Percentiles rank a stretch among this genome's conserved stretches.
Evolutionary conservation across 1,284 basidiomycete genomes (phyloP).

Genomic region (Xerocomus cyaneibrunnescens): DNA sequence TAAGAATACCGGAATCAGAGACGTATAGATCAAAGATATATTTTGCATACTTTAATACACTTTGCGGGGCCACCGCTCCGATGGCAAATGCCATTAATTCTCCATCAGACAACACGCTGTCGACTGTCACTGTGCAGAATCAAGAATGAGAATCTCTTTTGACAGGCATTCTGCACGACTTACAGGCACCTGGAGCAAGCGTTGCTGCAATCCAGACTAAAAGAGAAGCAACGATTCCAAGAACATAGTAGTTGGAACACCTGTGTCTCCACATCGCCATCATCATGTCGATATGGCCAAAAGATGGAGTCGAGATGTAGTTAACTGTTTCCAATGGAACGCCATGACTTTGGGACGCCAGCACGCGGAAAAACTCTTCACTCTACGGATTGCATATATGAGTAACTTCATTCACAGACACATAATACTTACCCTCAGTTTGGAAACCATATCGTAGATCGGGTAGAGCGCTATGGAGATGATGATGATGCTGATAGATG

Average conservation of each 20-base stretch:
- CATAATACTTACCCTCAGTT: constrained; percentile 15
- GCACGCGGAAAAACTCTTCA: constrained; percentile 32
- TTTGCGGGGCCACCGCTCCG: constrained; percentile 24
- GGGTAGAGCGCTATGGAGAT: constrained; percentile 30
- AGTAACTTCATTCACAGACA: neutral
- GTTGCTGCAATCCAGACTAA: constrained; percentile 20
- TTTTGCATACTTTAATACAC: constrained; percentile 25
- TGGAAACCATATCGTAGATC: constrained; percentile 18
- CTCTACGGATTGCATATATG: constrained; percentile 14
- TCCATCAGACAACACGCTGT: constrained; percentile 25
- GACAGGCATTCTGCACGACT: constrained; percentile 1
- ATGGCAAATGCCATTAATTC: constrained; percentile 23
- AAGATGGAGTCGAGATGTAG: constrained; percentile 27
- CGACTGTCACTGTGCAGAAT: constrained; percentile 19
- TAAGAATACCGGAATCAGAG: constrained; percentile 3
- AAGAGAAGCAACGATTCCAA: constrained; percentile 21
- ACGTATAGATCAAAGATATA: neutral
- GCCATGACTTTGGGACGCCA: constrained; percentile 16
- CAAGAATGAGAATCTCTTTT: neutral
- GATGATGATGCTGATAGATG: constrained; percentile 31
- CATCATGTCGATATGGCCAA: constrained; percentile 18
- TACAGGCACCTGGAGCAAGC: constrained; percentile 29
- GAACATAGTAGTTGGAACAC: constrained; percentile 31
- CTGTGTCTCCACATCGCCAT: constrained; percentile 12
- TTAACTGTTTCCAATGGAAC: constrained; percentile 27